These are phyloP conservation scores for Erodium trifolium DNA, from an alignment of 441 rosid genomes.

Conservation along the genomic window DNA sequence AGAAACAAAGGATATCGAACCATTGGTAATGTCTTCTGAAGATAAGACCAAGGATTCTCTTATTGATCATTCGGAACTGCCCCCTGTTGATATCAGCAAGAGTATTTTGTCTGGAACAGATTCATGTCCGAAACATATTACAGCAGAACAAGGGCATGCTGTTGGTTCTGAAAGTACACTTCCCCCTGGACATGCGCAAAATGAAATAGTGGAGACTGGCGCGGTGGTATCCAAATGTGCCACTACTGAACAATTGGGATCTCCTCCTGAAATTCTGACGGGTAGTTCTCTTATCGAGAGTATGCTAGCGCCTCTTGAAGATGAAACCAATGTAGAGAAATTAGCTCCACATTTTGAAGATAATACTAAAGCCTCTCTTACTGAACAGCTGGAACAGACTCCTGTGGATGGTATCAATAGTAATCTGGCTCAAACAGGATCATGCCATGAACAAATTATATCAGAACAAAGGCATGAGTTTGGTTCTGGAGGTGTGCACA, in stretches of 20 bases:
- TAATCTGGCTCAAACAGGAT: slow-evolving; percentile 15
- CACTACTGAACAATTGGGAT: slow-evolving; percentile 11
- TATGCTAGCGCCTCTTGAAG: slow-evolving; percentile 23
- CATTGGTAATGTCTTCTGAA: slow-evolving; percentile 3
- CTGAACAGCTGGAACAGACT: slow-evolving; percentile 27
- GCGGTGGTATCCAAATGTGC: background rate
- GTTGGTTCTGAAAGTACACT: slow-evolving; percentile 21
- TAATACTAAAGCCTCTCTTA: slow-evolving; percentile 19
- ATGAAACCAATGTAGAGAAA: slow-evolving; percentile 17
- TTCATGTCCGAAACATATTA: slow-evolving; percentile 23
- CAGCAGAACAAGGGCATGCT: slow-evolving; percentile 20
- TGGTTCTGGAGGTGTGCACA: slow-evolving; percentile 19
- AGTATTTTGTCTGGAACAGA: slow-evolving; percentile 12
- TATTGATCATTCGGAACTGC: slow-evolving; percentile 18
- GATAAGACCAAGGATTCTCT: too few species aligned
- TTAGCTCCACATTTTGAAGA: slow-evolving; percentile 19
- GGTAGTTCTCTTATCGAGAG: slow-evolving; percentile 18
- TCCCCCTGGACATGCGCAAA: background rate
- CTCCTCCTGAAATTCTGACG: slow-evolving; percentile 12
- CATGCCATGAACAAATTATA: slow-evolving; percentile 23
- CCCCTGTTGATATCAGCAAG: slow-evolving; percentile 16
- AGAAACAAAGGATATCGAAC: slow-evolving; percentile 13
- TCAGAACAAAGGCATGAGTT: slow-evolving; percentile 22
- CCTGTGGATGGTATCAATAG: slow-evolving; percentile 18
- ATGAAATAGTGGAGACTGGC: background rate